Percentiles rank a stretch among this genome's conserved stretches.
Evolutionary conservation across 2,329 filamentous ascomycete genomes (phyloP).

Genomic region (Arthrobotrys pseudoclavata): DNA sequence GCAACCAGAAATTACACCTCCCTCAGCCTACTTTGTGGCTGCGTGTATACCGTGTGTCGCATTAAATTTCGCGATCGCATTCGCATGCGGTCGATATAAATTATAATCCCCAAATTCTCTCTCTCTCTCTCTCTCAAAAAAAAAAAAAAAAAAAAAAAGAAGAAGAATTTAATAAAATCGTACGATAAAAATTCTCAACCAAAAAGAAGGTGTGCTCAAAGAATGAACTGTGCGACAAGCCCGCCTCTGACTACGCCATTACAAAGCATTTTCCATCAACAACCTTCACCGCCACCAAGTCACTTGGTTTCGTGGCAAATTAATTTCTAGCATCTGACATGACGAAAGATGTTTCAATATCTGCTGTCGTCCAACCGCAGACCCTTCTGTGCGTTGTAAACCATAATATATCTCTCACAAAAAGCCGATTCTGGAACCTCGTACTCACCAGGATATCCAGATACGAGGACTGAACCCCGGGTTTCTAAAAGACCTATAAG

Average conservation of each 20-base stretch:
- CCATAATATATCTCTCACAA: conserved; percentile 32
- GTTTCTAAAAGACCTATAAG: neutral
- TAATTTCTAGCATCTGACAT: conserved; percentile 43
- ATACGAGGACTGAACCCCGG: conserved; percentile 14
- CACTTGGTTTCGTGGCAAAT: conserved; percentile 45
- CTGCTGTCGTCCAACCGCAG: neutral
- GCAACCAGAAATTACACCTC: conserved; percentile 2
- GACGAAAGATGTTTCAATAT: conserved; percentile 49
- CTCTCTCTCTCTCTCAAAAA: no score
- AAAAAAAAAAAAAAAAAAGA: no score
- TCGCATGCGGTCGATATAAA: conserved; percentile 21
- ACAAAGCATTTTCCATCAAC: conserved; percentile 23
- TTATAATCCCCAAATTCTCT: neutral
- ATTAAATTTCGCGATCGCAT: conserved; percentile 1
- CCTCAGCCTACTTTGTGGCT: conserved; percentile 28
- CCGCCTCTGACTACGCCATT: conserved; percentile 27
- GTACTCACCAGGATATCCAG: conserved; percentile 31
- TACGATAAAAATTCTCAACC: neutral
- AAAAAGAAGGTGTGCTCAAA: conserved; percentile 29
- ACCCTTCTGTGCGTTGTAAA: conserved; percentile 10
- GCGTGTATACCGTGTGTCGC: conserved; percentile 36
- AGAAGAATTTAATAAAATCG: no score
- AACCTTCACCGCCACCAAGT: conserved; percentile 26
- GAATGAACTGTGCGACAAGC: neutral
- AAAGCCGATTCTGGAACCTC: conserved; percentile 19